A percentile compares a stretch with the other conserved stretches of the same genome.
Evolutionary conservation across 768 basidiomycete genomes (phyloP).

Genomic region (Chlorophyllum brunneum): DNA sequence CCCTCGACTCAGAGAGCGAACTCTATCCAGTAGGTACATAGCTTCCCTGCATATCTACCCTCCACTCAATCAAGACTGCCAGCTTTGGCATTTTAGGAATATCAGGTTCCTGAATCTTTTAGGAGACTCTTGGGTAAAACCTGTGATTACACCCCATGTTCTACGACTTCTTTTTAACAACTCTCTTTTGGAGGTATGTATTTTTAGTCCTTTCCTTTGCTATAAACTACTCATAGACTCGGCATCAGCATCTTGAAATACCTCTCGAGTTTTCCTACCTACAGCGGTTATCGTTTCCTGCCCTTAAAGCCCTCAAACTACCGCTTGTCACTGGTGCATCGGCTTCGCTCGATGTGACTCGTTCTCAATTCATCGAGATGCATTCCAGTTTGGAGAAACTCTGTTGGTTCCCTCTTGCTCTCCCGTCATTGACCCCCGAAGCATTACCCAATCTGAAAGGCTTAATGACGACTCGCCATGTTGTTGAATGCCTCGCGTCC

Average conservation of each 20-base stretch:
- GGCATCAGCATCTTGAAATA: constrained; percentile 36
- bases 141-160: constrained; percentile 26
- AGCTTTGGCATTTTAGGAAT: constrained; percentile 30
- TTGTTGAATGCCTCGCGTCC: constrained; percentile 31
- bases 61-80: constrained; percentile 1
- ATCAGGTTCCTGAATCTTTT: constrained; percentile 25
- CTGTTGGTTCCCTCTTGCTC: constrained; percentile 39
- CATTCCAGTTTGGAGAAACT: constrained; percentile 45
- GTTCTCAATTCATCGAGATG: constrained; percentile 36
- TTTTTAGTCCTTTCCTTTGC: background rate
- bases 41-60: background rate
- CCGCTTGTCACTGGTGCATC: constrained; percentile 37
- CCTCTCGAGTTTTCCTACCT: constrained; percentile 42
- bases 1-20: constrained; percentile 24
- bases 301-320: constrained; percentile 37
- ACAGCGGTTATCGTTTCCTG: constrained; percentile 33
- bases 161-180: constrained; percentile 24
- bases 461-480: constrained; percentile 30
- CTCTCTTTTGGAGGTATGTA: constrained; percentile 27
- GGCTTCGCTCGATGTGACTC: constrained; percentile 29
- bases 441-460: constrained; percentile 37
- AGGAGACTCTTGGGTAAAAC: constrained; percentile 27
- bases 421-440: constrained; percentile 28
- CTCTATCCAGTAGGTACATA: constrained; percentile 35
- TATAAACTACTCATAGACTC: background rate